Conservation (phyloP, 805 yeast genomes). For the Candida michaelii region DNA sequence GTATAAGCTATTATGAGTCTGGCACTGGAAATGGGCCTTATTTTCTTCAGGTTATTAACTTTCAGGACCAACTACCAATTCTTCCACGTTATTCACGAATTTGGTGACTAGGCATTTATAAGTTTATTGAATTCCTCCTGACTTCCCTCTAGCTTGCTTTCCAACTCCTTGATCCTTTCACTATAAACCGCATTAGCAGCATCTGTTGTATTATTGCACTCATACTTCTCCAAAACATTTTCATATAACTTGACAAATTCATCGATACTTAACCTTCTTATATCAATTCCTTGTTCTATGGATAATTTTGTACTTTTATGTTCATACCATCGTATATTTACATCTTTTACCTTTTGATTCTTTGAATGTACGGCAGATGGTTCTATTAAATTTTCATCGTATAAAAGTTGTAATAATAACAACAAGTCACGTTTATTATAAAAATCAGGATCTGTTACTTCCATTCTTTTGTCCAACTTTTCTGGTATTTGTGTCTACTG, state of each 20-base stretch:
- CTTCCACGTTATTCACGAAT: too few species aligned
- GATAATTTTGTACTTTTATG: slow-evolving; percentile 29
- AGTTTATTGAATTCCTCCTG: slow-evolving; percentile 24
- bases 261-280: slow-evolving; percentile 18
- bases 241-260: slow-evolving; percentile 26
- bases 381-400: slow-evolving; percentile 30
- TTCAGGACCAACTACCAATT: too few species aligned
- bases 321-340: slow-evolving; percentile 29
- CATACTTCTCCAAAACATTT: slow-evolving; percentile 25
- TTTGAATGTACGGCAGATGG: slow-evolving; percentile 17
- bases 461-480: neutral
- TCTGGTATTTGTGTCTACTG: neutral
- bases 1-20: too few species aligned
- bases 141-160: slow-evolving; percentile 21
- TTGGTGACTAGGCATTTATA: slow-evolving; percentile 2
- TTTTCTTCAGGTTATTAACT: too few species aligned
- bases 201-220: slow-evolving; percentile 35
- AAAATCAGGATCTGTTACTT: neutral
- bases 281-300: slow-evolving; percentile 17
- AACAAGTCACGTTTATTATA: slow-evolving; percentile 29
- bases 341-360: slow-evolving; percentile 17
- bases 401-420: slow-evolving; percentile 38
- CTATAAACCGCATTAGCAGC: slow-evolving; percentile 38
- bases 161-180: slow-evolving; percentile 32
- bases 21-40: too few species aligned